Conservation (phyloP, 306 rosid species). For the Citrullus mucosospermus region DNA sequence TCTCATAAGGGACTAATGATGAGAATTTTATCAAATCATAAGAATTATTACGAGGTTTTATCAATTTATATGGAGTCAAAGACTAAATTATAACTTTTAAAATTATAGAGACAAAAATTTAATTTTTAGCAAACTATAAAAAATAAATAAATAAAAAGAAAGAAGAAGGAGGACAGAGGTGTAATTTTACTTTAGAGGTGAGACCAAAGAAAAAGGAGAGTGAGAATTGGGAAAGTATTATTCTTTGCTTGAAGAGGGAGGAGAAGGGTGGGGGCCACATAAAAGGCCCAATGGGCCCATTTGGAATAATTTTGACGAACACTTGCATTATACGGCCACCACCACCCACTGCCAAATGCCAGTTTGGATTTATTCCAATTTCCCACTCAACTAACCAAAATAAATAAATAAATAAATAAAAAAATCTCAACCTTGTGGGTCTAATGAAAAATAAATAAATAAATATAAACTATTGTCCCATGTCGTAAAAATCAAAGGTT, state of each 20-base stretch:
- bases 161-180: neutral
- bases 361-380: neutral
- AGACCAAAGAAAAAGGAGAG: neutral
- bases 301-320: neutral
- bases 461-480: no score
- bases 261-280: slow-evolving; percentile 1
- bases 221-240: neutral
- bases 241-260: slow-evolving; percentile 10
- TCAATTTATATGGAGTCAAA: no score
- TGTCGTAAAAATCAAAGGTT: no score
- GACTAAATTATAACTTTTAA: no score
- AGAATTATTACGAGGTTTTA: no score
- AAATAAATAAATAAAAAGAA: no score
- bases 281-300: slow-evolving; percentile 5
- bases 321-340: neutral
- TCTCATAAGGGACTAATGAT: no score
- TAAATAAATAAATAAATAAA: no score
- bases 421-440: neutral
- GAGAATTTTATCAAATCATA: no score
- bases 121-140: no score
- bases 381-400: neutral
- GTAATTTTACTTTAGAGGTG: neutral
- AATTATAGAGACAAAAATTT: no score
- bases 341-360: neutral
- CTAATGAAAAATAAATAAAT: no score